Evolutionary conservation across 2,329 filamentous ascomycete genomes (phyloP).

Genomic region (Colletotrichum spaethianum): DNA sequence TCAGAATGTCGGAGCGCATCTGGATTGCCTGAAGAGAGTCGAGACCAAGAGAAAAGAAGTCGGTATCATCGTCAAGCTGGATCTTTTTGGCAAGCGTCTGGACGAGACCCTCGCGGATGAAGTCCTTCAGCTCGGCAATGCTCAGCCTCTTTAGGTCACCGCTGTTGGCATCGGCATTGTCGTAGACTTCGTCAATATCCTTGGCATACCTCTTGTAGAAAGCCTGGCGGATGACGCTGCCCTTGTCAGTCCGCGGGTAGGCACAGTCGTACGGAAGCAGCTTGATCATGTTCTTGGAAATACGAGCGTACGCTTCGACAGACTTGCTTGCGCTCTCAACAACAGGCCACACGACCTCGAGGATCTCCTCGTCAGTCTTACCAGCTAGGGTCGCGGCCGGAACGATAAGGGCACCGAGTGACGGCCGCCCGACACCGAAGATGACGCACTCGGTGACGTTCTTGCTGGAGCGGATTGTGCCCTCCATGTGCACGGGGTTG

Average conservation of each 20-base stretch:
- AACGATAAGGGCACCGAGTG: constrained; percentile 71
- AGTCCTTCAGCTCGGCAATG: constrained; percentile 50
- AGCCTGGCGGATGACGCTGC: constrained; percentile 50
- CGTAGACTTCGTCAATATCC: constrained; percentile 49
- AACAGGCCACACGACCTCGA: constrained; percentile 52
- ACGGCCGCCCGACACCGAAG: constrained; percentile 71
- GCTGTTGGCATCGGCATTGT: constrained; percentile 45
- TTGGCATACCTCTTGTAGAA: constrained; percentile 40
- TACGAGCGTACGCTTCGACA: constrained; percentile 51
- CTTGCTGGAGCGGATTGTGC: constrained; percentile 60
- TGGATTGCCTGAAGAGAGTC: constrained; percentile 73
- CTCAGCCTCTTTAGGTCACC: constrained; percentile 42
- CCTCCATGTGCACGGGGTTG: constrained; percentile 74
- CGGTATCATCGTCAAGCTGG: constrained; percentile 56
- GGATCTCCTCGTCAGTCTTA: constrained; percentile 45
- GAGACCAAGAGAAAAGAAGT: constrained; percentile 72
- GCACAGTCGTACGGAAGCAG: constrained; percentile 59
- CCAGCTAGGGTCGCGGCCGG: constrained; percentile 43
- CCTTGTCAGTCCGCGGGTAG: constrained; percentile 57
- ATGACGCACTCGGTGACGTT: constrained; percentile 69
- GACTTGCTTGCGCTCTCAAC: constrained; percentile 51
- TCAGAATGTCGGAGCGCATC: constrained; percentile 66
- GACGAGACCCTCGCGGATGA: constrained; percentile 51
- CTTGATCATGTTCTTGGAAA: constrained; percentile 64
- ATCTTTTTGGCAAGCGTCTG: constrained; percentile 46